Evolutionary conservation across 352 stramenopile species (phyloP).

Genomic region (Phytopythium vexans): DNA sequence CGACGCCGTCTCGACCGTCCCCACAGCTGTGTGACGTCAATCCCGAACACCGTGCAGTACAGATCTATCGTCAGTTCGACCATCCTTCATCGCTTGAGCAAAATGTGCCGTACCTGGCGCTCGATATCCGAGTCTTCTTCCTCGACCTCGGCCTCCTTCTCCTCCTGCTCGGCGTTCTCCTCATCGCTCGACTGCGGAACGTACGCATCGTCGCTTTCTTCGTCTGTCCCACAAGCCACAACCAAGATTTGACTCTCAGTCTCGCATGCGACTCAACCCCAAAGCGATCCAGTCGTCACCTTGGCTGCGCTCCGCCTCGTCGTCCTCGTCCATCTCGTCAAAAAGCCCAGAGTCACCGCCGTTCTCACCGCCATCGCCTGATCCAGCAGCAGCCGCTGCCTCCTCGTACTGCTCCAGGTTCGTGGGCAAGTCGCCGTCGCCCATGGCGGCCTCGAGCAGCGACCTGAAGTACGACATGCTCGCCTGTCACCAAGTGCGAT

Average conservation of each 20-base stretch:
- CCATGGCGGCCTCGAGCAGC: conserved; percentile 80
- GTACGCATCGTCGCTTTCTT: conserved; percentile 57
- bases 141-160: conserved; percentile 35
- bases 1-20: conserved; percentile 64
- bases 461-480: conserved; percentile 80
- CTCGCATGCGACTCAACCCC: too few species aligned
- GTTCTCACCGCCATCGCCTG: conserved; percentile 11
- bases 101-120: conserved; percentile 29
- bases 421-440: conserved; percentile 45
- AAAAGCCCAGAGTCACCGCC: conserved; percentile 15
- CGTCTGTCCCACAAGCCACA: conserved; percentile 9
- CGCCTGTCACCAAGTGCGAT: conserved; percentile 2
- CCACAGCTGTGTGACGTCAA: conserved; percentile 41
- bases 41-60: background rate
- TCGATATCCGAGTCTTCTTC: conserved; percentile 87
- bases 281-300: background rate
- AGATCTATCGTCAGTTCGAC: too few species aligned
- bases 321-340: conserved; percentile 23
- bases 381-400: background rate
- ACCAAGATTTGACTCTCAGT: background rate
- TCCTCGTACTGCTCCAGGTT: conserved; percentile 50
- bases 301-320: conserved; percentile 3
- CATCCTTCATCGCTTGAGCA: background rate
- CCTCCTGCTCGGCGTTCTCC: conserved; percentile 46
- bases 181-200: conserved; percentile 61